Evolutionary conservation across 1,139 yeast species (phyloP), one percentile per base, ranked within the genome.

Genomic region (Magnusiomyces sp.): DNA sequence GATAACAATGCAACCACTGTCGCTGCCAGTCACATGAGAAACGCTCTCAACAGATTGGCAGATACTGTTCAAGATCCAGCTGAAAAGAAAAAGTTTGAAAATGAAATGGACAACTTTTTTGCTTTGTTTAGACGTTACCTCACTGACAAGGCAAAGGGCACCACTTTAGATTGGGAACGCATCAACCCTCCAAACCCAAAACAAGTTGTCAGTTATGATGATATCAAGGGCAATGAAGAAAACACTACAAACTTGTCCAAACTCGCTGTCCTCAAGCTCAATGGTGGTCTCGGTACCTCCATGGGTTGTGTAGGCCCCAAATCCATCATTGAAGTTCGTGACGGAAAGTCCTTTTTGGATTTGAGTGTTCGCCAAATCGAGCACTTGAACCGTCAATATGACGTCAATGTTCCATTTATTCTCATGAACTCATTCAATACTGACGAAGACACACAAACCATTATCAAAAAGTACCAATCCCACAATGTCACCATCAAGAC

Each of bases 301-400:
- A 92, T 92, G 98, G 98, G 98, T 52, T 94, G 98, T 73, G 97
- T 92, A 56, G 98, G 98, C 53, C 98, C 98, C 56, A 92, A 92
- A 71, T 86, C 96, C 20, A 95, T 92, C 58, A 94, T 92, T 67
- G 98, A 92, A 72, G 98, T 92, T 48, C 83, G 98, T 69, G 98
- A 92, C 61, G 98, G 98, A 56, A 94, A 92, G 77, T 85, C 97
- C 40, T 92, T 92, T 70, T 78, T 92, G 68, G 98, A 92, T 68
- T 78, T 92, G 62, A 77, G 95, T 46, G 98, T 92, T 40, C 85
- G 98, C 68, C 98, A 92, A 73, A 90, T 92, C 62, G 98, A 94
- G 72, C 87, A 89, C 69, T 78, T 92, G 68, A 92, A 92, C 75
- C 81, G 95, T 66, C 83, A 80, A 60, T 84, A 82, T 71, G 92